Evolutionary conservation across 2,329 filamentous ascomycete genomes (phyloP), one percentile per base, ranked within the genome.

Genomic region (Colletotrichum magnum): DNA sequence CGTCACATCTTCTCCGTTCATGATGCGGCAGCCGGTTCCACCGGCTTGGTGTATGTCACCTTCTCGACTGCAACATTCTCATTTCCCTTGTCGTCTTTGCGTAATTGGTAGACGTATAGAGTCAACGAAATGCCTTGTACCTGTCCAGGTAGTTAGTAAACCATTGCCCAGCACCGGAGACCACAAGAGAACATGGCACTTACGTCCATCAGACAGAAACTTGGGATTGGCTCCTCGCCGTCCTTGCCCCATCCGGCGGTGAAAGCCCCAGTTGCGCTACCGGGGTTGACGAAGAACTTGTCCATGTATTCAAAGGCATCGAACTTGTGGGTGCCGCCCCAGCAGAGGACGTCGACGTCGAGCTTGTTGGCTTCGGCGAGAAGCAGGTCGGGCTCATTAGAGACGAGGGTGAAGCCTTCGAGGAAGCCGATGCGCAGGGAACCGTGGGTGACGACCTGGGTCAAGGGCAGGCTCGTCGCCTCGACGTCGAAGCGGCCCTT

Each of bases 131-230:
- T 97, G 39, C 95, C 95, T 88, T 98, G 95, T 43, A 97, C 94
- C 94, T 97, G 74, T 70, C 74, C 47, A 59, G 54, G 64, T 18
- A 64, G 67, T 78, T 52, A 78, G 75, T 57, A 75, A 24, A 6
- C 12, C 7, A 2, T 26, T 53, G 24, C 12, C 24, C 9, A 21
- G 47, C n/a, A 21, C 21, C 4, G 9, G 15, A 21, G 51, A 24
- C 28, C 16, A 50, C 50, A 59, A 2, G 16, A 5, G 58, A 51
- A 21, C n/a, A n/a, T 6, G 58, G 63, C 53, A 92, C 94, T 85
- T 81, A 98, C 95, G 88, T 98, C 95, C 95, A 98, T 98, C 80
- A 98, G 83, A 77, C 96, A 97, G 81, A 98, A 98, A 79, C 94
- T 97, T 28, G 95, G 95, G 65, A 91, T 91, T 26, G 92, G 93